Evolutionary conservation across 163 green algal genomes (phyloP), one percentile per base, ranked within the genome.

Genomic region (Scenedesmus sp.): DNA sequence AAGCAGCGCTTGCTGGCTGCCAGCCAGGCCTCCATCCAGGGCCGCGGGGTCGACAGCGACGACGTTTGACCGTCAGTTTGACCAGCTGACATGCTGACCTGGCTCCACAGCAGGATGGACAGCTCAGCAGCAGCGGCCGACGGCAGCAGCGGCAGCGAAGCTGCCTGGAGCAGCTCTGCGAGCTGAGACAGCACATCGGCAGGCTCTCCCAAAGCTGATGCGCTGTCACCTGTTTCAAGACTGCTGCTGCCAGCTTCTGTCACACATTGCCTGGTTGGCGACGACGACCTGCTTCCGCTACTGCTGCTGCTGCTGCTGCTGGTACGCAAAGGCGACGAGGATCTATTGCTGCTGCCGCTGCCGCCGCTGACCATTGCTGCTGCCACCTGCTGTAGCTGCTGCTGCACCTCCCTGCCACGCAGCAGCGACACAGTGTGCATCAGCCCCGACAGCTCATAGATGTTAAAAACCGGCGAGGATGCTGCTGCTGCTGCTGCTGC

Each of bases 11-110:
- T 61, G 30, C 51, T 85, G 35, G 81, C 81, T 43, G 37, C 22
- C 51, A 92, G 83, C 89, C 89, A 92, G 2, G 68, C 82, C 44
- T 86, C 78, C 40, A 92, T 73, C 86, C 86, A 91, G 43, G 73
- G 70, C n/a, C 79, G 16, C 7, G 70, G 42, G 18, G 49, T 42
- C 15, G n/a, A 16, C 33, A 85, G n/a, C n/a, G n/a, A n/a, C n/a
- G n/a, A 26, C 3, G 68, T 46, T 80, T 73, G 44, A 83, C 26
- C 65, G 37, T 33, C 13, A 24, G 35, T 51, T 78, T 87, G 82
- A 51, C 26, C n/a, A 40, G 43, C 68, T 35, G 46, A 33, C 65
- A 83, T 89, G 68, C 30, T 83, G 65, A 83, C 85, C 78, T 89
- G 85, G 68, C 85, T 89, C 73, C 73, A 91, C 26, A 91, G 44